A percentile compares a stretch with the other conserved stretches of the same genome.
These are phyloP conservation scores for Gnomoniopsis smithogilvyi DNA, from an alignment of 2,329 filamentous ascomycete genomes.

Conservation along the genomic window DNA sequence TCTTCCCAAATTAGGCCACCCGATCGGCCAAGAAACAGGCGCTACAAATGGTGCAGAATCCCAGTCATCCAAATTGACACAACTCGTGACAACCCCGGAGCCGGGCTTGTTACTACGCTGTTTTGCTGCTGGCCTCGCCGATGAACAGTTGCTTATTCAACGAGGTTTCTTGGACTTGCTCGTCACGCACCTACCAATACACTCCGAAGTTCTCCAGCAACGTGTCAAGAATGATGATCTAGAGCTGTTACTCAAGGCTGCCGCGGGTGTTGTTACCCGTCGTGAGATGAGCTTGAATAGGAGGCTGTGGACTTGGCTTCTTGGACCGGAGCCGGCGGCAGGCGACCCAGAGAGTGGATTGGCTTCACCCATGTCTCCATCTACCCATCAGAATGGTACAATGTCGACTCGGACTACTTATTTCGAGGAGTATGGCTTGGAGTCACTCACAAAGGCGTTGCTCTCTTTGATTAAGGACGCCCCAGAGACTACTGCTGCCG, in stretches of 20 bases:
- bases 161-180: slow-evolving; percentile 90
- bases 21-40: slow-evolving; percentile 26
- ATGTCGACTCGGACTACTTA: slow-evolving; percentile 67
- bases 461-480: slow-evolving; percentile 65
- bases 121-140: slow-evolving; percentile 84
- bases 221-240: slow-evolving; percentile 72
- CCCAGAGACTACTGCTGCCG: slow-evolving; percentile 50
- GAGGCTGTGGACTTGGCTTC: slow-evolving; percentile 91
- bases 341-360: slow-evolving; percentile 44
- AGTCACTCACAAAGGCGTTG: slow-evolving; percentile 70
- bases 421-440: slow-evolving; percentile 76
- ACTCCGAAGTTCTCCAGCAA: slow-evolving; percentile 75
- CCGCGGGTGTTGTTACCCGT: slow-evolving; percentile 80
- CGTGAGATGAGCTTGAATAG: slow-evolving; percentile 97
- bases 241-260: slow-evolving; percentile 76
- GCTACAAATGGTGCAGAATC: slow-evolving; percentile 34
- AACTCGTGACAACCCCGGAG: slow-evolving; percentile 80
- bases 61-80: slow-evolving; percentile 50
- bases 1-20: slow-evolving; percentile 66
- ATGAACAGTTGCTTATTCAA: slow-evolving; percentile 88
- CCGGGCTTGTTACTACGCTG: slow-evolving; percentile 86
- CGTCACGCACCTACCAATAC: slow-evolving; percentile 83
- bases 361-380: slow-evolving; percentile 42
- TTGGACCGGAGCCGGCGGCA: slow-evolving; percentile 67
- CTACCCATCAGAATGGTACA: slow-evolving; percentile 41